Base-by-base conservation (phyloP, 2,329 filamentous ascomycete species). In the Colletotrichum cereale region DNA sequence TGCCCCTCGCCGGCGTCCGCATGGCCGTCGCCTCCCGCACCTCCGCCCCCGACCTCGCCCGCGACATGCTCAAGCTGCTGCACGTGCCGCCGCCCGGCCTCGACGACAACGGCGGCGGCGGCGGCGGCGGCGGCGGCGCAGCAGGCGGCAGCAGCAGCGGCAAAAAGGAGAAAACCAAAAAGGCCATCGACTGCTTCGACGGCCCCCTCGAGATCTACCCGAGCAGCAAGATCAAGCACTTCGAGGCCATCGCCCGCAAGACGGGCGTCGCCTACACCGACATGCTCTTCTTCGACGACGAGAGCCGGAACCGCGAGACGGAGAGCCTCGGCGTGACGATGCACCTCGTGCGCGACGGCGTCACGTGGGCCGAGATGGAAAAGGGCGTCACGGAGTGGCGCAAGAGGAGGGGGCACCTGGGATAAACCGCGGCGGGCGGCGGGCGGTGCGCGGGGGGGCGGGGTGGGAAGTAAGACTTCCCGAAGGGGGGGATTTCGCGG, bases 261-360 rank as follows among this genome's bases (percentile, higher is more conserved):
- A 95, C 92, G 18, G 90, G 90, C 1, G 81, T 98, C 3, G 83
- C 85, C 7, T 97, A 90, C 77, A 88, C 92, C 74, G 94, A 98
- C 58, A 97, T 98, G 92, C 80, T 98, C 42, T 98, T 98, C 81
- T 98, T 98, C 75, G 96, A 98, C 76, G 96, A 98, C 76, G 96
- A 98, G 87, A 86, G 87, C 63, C 84, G 96, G 72, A 98, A 98
- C 78, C 86, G 89, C 69, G 95, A 98, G 78, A 96, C 97, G 0
- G 90, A 91, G 83, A 84, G 79, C 34, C 77, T 98, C 61, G 95
- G 95, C 0, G 92, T 97, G 3, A 93, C 92, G 0, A 97, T 98
- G 89, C 90, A 90, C 78, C 83, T 98, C 61, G 92, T 98, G 0
- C 84, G 88, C 67, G 92, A 97, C 79, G 95, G 95, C 0, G 90